Conservation (phyloP, 208 protist genomes). For the Angomonas desouzai region DNA sequence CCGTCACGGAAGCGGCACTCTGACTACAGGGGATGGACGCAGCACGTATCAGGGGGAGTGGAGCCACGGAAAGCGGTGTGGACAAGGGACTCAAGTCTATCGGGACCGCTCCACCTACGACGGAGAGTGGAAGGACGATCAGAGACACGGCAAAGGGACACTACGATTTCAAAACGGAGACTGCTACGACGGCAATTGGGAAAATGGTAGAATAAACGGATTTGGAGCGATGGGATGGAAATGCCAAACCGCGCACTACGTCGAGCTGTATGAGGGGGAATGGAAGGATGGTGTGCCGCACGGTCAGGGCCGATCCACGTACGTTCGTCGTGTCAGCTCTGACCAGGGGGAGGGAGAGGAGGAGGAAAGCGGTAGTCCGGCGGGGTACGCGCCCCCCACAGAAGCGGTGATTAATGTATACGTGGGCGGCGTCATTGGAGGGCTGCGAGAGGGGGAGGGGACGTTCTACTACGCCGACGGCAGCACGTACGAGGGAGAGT, state of each 20-base stretch:
- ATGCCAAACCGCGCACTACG: constrained; percentile 29
- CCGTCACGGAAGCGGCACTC: constrained; percentile 70
- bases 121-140: constrained; percentile 52
- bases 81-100: constrained; percentile 62
- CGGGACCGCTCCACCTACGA: constrained; percentile 62
- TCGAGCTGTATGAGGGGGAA: constrained; percentile 74
- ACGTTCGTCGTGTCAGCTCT: constrained; percentile 31
- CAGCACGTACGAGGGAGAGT: constrained; percentile 79
- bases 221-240: constrained; percentile 80
- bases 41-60: constrained; percentile 72
- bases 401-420: constrained; percentile 74
- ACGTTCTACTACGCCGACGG: constrained; percentile 87
- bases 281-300: constrained; percentile 63
- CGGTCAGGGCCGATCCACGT: constrained; percentile 67
- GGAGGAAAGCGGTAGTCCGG: constrained; percentile 13
- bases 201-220: constrained; percentile 41
- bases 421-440: constrained; percentile 44
- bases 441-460: constrained; percentile 64
- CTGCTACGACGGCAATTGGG: constrained; percentile 81
- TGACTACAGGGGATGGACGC: constrained; percentile 36
- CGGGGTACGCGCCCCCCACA: constrained; percentile 33
- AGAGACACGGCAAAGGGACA: constrained; percentile 53
- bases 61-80: constrained; percentile 55
- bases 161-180: constrained; percentile 54
- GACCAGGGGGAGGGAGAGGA: background rate